Evolutionary conservation across 2,329 filamentous ascomycete species (phyloP).

Genomic region (Niveomyces coronatus): DNA sequence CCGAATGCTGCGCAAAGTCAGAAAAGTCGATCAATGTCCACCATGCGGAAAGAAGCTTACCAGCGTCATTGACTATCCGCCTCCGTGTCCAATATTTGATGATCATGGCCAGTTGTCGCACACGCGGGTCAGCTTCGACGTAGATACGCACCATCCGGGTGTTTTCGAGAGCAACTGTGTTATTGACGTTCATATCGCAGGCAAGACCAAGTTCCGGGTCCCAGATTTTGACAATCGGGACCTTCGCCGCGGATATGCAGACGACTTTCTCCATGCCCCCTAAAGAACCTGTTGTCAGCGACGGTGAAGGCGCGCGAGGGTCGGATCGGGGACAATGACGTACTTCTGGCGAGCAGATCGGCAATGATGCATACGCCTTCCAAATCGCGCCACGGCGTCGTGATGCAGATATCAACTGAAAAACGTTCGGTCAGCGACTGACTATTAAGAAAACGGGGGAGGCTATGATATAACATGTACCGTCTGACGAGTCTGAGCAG

Average conservation of each 20-base stretch:
- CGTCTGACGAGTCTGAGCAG: slow-evolving; percentile 92
- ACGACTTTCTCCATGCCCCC: slow-evolving; percentile 96
- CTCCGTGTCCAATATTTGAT: slow-evolving; percentile 95
- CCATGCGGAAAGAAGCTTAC: slow-evolving; percentile 42
- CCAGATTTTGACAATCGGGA: slow-evolving; percentile 98
- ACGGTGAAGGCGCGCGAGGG: neutral
- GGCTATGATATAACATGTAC: too few species aligned
- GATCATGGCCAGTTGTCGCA: slow-evolving; percentile 88
- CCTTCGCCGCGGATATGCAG: slow-evolving; percentile 88
- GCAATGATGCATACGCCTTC: slow-evolving; percentile 88
- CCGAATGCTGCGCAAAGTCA: slow-evolving; percentile 57
- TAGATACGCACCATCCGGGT: slow-evolving; percentile 98
- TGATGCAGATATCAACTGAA: slow-evolving; percentile 93
- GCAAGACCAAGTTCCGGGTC: slow-evolving; percentile 83
- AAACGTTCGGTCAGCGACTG: too few species aligned
- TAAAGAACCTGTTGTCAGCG: slow-evolving; percentile 36
- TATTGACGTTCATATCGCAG: slow-evolving; percentile 99
- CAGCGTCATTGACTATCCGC: slow-evolving; percentile 90
- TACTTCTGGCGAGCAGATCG: slow-evolving; percentile 75
- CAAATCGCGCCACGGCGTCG: slow-evolving; percentile 76
- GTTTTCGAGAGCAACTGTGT: slow-evolving; percentile 87
- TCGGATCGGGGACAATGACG: slow-evolving; percentile 29
- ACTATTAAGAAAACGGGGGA: too few species aligned
- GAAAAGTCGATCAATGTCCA: slow-evolving; percentile 1
- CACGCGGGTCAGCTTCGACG: slow-evolving; percentile 82